Evolutionary conservation across 2,329 filamentous ascomycete species (phyloP).

Genomic region (Annulohypoxylon truncatum): DNA sequence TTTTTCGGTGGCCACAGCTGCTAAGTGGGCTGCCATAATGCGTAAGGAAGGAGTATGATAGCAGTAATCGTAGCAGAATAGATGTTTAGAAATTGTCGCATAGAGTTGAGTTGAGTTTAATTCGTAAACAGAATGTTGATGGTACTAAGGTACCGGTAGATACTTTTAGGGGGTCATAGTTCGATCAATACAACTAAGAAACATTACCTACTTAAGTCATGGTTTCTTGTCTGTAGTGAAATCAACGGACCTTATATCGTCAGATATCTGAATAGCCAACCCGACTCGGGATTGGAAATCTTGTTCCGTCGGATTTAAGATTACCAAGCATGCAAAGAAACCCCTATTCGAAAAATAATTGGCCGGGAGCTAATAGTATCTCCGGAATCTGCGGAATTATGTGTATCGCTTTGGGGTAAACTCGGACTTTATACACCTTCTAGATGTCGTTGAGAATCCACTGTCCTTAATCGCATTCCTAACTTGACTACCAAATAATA

Average conservation of each 20-base stretch:
- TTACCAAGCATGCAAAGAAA: not conserved
- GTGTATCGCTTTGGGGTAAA: too few relatives aligned
- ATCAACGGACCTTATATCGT: not conserved
- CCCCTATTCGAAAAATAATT: not conserved
- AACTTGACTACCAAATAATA: too few relatives aligned
- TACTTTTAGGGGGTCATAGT: too few relatives aligned
- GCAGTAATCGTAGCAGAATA: not conserved
- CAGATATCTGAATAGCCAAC: not conserved
- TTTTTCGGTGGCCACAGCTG: constrained; percentile 53
- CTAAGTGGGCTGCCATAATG: constrained; percentile 55
- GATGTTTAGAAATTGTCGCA: not conserved
- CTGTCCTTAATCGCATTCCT: too few relatives aligned
- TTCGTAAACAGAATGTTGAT: not conserved
- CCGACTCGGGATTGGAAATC: constrained; percentile 1
- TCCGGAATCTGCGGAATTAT: not conserved
- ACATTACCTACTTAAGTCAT: too few relatives aligned
- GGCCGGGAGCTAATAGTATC: not conserved
- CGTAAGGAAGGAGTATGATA: not conserved
- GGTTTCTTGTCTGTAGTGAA: too few relatives aligned
- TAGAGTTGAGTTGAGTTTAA: not conserved
- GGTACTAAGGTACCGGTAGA: too few relatives aligned
- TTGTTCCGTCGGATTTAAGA: constrained; percentile 11
- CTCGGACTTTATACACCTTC: not conserved
- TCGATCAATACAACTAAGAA: too few relatives aligned
- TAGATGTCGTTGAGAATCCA: too few relatives aligned